Base-by-base conservation (phyloP, 2,329 filamentous ascomycete genomes). In the Nemania diffusa region DNA sequence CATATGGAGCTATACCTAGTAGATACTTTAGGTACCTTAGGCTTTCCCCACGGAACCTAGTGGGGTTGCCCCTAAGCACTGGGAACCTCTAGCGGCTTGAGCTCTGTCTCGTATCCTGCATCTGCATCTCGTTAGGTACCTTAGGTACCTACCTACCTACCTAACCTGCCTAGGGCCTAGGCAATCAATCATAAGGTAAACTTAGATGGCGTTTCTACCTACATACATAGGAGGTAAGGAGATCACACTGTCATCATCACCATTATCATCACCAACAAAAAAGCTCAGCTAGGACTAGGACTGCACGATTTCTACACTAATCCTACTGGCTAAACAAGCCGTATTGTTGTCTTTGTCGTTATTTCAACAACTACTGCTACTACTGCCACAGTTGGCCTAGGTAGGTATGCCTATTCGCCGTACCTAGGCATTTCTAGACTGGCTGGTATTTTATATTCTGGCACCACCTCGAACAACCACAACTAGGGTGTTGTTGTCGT, bases 271-370 rank as follows among this genome's bases (percentile, higher is more conserved):
- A 53, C 2, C 48, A 40, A 50, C 17, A 15, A 50, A 13, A 15
- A 59, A 42, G 5, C 53, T 62, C 44, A 66, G 63, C 56, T 53
- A 51, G 56, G 44, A 61, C 58, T 60, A 46, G 46, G 64, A 44
- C 58, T 57, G 40, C 32, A 52, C 40, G 26, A 27, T 53, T 56
- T 20, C 53, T 55, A 7, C 57, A 44, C 26, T 20, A 37, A 27
- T 24, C 17, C 26, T 27, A 52, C 44, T 20, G 32, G 15, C 20
- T 55, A 15, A 52, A 22, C 57, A 8, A 27, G n/a, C 17, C 5
- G 34, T 40, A 53, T 34, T 15, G 27, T 24, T 32, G 26, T 50
- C 57, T 65, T 57, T 60, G 56, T 60, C 48, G 50, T 24, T 22
- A n/a, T 5, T 8, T 2, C 50, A 5, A 17, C 50, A 44, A 11